These are phyloP conservation scores for Alternaria sp. DNA, from an alignment of 2,329 filamentous ascomycete species.

Conservation along the genomic window DNA sequence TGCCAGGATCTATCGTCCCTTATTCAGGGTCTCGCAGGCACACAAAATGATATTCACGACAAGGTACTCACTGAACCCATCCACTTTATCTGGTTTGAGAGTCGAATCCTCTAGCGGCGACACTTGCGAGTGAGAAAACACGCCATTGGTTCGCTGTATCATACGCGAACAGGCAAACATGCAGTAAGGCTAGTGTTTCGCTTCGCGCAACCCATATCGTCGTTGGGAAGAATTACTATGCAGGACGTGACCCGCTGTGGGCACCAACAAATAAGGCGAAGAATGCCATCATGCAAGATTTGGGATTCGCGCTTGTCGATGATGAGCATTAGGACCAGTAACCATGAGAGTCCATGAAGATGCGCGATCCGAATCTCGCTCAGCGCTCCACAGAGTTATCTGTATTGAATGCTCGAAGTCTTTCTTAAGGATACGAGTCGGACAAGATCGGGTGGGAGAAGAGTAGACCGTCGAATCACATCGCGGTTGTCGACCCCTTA, in stretches of 20 bases:
- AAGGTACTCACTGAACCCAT: neutral
- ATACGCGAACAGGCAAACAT: conserved; percentile 18
- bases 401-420: too few relatives aligned
- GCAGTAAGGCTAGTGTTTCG: conserved; percentile 10
- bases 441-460: too few relatives aligned
- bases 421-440: too few relatives aligned
- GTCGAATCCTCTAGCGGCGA: neutral
- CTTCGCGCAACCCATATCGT: conserved; percentile 16
- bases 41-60: neutral
- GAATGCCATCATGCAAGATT: neutral
- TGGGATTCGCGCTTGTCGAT: neutral
- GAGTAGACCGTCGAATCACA: too few relatives aligned
- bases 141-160: conserved; percentile 13
- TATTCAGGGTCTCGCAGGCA: neutral
- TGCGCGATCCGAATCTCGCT: neutral
- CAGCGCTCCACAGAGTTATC: too few relatives aligned
- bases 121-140: neutral
- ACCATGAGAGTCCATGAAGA: neutral
- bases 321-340: neutral
- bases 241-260: conserved; percentile 10
- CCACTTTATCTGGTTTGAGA: neutral
- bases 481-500: too few relatives aligned
- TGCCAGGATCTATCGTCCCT: too few relatives aligned
- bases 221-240: conserved; percentile 15
- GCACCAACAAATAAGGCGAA: neutral